A percentile compares a stretch with the other conserved stretches of the same genome.
These are phyloP conservation scores for Globisporangium paroecandrum DNA, from an alignment of 352 stramenopile genomes.

Conservation along the genomic window DNA sequence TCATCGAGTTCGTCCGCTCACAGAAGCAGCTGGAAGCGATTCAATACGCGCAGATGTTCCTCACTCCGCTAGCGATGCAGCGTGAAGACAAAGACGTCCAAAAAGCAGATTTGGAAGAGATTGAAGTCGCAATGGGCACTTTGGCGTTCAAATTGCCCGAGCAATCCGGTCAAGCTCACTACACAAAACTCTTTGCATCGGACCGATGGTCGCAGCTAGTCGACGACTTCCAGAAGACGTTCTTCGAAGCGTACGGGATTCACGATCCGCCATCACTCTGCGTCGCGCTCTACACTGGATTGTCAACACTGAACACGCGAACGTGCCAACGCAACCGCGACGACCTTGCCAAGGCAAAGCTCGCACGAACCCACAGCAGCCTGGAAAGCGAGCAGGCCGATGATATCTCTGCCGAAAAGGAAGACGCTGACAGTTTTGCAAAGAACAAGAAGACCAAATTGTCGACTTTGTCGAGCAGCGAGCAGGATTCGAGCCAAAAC, in stretches of 20 bases:
- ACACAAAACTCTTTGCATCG: conserved; percentile 59
- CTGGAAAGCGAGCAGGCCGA: conserved; percentile 19
- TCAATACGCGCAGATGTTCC: conserved; percentile 54
- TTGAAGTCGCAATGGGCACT: conserved; percentile 76
- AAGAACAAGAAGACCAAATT: conserved; percentile 51
- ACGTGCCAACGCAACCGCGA: conserved; percentile 59
- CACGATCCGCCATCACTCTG: conserved; percentile 63
- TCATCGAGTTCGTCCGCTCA: conserved; percentile 75
- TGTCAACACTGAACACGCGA: conserved; percentile 75
- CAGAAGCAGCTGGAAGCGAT: conserved; percentile 70
- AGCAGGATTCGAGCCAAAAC: not conserved
- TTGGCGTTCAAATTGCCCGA: conserved; percentile 62
- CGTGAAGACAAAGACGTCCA: conserved; percentile 48
- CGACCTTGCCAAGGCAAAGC: conserved; percentile 33
- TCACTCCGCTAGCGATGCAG: conserved; percentile 68
- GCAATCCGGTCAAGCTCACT: conserved; percentile 56
- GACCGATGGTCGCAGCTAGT: conserved; percentile 58
- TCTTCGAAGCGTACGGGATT: conserved; percentile 66
- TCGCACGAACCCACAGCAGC: conserved; percentile 20
- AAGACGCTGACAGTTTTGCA: conserved; percentile 20
- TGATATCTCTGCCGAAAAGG: conserved; percentile 8
- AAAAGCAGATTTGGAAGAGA: conserved; percentile 52
- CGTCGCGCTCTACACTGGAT: conserved; percentile 56
- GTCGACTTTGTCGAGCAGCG: conserved; percentile 1
- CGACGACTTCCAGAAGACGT: conserved; percentile 57